Evolutionary conservation across 2,329 filamentous ascomycete species (phyloP).

Genomic region (Verticillium isaacii): DNA sequence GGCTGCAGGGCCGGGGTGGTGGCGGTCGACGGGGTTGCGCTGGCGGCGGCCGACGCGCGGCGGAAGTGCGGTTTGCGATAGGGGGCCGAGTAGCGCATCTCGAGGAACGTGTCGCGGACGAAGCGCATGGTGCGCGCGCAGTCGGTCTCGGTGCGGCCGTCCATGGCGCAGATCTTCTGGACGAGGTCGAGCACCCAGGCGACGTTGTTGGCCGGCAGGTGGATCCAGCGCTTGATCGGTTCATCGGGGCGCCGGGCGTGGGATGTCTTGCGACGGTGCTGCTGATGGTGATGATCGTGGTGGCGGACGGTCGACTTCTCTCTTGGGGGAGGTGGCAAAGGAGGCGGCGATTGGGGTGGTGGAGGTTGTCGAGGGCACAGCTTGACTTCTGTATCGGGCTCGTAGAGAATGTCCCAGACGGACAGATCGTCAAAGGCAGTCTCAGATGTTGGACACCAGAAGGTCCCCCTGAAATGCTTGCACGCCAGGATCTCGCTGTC

Average conservation of each 20-base stretch:
- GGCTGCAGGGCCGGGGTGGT: neutral
- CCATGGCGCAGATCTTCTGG: constrained; percentile 12
- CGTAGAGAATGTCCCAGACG: constrained; percentile 13
- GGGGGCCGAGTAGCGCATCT: constrained; percentile 11
- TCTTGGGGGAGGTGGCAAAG: constrained; percentile 1
- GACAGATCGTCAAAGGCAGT: constrained; percentile 11
- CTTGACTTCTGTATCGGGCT: constrained; percentile 10
- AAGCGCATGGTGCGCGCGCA: constrained; percentile 11
- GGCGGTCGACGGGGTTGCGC: neutral
- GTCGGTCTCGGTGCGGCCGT: constrained; percentile 8
- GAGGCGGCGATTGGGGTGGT: constrained; percentile 2
- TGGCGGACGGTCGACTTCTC: constrained; percentile 3
- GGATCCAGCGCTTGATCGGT: constrained; percentile 12
- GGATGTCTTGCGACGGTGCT: constrained; percentile 5
- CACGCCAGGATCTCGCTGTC: constrained; percentile 11
- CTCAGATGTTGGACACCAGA: constrained; percentile 12
- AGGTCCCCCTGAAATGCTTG: constrained; percentile 9
- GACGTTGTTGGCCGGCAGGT: constrained; percentile 13
- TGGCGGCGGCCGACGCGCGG: neutral
- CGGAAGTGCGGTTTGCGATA: constrained; percentile 13
- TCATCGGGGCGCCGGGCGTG: neutral
- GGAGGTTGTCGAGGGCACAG: constrained; percentile 4
- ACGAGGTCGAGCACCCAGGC: constrained; percentile 14
- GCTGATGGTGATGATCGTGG: neutral
- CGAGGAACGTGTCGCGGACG: constrained; percentile 13